Evolutionary conservation across 306 rosid species (phyloP).

Genomic region (Quillaja saponaria): DNA sequence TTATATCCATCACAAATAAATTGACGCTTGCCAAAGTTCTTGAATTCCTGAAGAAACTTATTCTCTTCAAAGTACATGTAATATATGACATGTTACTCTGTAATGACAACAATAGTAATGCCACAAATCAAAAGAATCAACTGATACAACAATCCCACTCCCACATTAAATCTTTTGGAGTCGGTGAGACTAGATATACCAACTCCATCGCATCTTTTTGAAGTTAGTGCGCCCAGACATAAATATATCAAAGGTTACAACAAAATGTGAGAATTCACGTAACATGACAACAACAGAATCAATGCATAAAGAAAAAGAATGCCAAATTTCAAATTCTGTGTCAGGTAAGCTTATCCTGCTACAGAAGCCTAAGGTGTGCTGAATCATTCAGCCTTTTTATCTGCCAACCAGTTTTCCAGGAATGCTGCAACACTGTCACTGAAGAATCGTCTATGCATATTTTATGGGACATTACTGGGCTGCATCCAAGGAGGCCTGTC

Average conservation of each 20-base stretch:
- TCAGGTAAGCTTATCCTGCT: slow-evolving; percentile 20
- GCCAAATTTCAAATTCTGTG: not conserved
- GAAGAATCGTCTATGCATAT: slow-evolving; percentile 94
- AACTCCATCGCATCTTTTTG: not conserved
- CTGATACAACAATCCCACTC: not conserved
- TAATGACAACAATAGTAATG: not conserved
- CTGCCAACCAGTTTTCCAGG: slow-evolving; percentile 96
- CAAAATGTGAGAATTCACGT: not conserved
- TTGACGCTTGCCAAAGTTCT: too few species aligned
- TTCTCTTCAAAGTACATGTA: too few species aligned
- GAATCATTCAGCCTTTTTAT: slow-evolving; percentile 85
- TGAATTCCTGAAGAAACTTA: too few species aligned
- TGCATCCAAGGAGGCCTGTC: slow-evolving; percentile 88
- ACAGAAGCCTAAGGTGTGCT: slow-evolving; percentile 92
- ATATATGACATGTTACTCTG: too few species aligned
- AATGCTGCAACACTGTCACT: slow-evolving; percentile 90
- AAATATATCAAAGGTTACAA: not conserved
- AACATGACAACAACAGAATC: not conserved
- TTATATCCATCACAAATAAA: too few species aligned
- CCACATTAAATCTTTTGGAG: not conserved
- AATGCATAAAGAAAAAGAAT: too few species aligned
- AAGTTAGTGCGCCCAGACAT: not conserved
- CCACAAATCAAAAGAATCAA: not conserved
- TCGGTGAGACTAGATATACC: not conserved
- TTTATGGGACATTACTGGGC: slow-evolving; percentile 76